Conservation (phyloP, 208 protist species). For the Leishmania braziliensis region DNA sequence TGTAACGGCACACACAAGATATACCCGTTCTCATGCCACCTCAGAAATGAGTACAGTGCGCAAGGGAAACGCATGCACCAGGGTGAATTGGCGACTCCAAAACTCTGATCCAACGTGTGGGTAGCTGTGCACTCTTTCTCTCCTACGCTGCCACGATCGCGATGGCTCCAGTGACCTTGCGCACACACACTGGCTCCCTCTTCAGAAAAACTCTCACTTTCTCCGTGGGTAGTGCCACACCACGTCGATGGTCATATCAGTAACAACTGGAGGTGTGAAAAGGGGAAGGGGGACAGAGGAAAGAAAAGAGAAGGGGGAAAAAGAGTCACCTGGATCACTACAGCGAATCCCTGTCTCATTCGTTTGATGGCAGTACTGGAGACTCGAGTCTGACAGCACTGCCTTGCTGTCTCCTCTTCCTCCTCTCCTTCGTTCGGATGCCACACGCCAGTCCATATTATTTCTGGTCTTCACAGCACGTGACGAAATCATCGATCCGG, state of each 20-base stretch:
- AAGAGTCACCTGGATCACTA: background rate
- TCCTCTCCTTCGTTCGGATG: background rate
- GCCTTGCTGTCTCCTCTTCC: background rate
- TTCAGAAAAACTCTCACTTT: background rate
- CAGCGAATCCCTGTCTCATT: background rate
- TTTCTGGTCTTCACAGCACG: background rate
- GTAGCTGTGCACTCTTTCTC: background rate
- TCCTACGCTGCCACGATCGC: background rate
- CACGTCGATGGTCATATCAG: background rate
- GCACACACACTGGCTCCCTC: background rate
- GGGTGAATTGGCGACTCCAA: background rate
- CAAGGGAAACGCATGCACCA: background rate
- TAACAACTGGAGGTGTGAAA: background rate
- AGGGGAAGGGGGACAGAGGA: background rate
- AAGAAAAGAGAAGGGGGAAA: background rate
- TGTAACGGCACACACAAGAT: background rate
- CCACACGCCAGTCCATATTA: background rate
- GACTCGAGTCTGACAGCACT: background rate
- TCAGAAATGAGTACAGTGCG: background rate
- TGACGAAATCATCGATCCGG: background rate
- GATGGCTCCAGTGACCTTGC: background rate
- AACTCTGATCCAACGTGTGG: background rate
- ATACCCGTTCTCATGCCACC: background rate
- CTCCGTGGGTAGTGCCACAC: background rate
- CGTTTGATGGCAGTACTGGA: background rate